Conservation (phyloP, 2,329 filamentous ascomycete genomes). For the Aspergillaceae sp. region DNA sequence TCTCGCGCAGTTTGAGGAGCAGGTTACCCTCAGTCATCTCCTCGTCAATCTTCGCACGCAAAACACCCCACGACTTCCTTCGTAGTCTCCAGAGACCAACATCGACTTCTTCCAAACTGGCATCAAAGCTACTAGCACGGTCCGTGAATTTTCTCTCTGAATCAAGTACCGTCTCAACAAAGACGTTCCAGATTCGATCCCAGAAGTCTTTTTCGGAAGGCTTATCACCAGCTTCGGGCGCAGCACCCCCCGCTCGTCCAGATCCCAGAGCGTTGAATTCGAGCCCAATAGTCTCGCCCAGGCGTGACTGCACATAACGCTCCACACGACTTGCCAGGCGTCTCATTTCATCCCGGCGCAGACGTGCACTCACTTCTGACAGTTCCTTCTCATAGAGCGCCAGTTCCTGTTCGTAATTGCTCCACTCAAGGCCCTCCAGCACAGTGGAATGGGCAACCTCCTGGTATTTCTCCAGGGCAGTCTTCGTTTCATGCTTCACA, state of each 20-base stretch:
- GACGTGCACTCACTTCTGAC: conserved; percentile 71
- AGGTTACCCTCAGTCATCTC: conserved; percentile 98
- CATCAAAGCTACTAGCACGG: conserved; percentile 86
- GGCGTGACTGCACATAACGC: conserved; percentile 80
- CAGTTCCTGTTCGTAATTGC: conserved; percentile 73
- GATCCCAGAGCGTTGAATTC: conserved; percentile 96
- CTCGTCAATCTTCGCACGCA: conserved; percentile 86
- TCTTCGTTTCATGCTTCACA: conserved; percentile 71
- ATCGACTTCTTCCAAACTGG: conserved; percentile 81
- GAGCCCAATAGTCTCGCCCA: conserved; percentile 78
- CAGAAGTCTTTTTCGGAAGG: conserved; percentile 78
- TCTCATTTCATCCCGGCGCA: conserved; percentile 94
- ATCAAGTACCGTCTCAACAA: conserved; percentile 71
- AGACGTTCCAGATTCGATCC: conserved; percentile 89
- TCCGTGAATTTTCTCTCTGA: conserved; percentile 80
- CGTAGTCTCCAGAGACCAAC: conserved; percentile 87
- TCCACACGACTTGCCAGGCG: conserved; percentile 83
- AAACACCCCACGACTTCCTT: conserved; percentile 86
- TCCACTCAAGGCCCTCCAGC: conserved; percentile 78
- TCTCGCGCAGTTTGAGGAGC: conserved; percentile 87
- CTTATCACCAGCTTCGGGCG: conserved; percentile 68
- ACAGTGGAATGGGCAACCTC: conserved; percentile 63
- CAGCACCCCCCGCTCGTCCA: conserved; percentile 71
- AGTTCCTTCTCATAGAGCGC: conserved; percentile 80
- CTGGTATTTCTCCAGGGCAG: conserved; percentile 66